Evolutionary conservation across 2,329 filamentous ascomycete species (phyloP), one percentile per base, ranked within the genome.

Genomic region (Colletotrichum liriopes): DNA sequence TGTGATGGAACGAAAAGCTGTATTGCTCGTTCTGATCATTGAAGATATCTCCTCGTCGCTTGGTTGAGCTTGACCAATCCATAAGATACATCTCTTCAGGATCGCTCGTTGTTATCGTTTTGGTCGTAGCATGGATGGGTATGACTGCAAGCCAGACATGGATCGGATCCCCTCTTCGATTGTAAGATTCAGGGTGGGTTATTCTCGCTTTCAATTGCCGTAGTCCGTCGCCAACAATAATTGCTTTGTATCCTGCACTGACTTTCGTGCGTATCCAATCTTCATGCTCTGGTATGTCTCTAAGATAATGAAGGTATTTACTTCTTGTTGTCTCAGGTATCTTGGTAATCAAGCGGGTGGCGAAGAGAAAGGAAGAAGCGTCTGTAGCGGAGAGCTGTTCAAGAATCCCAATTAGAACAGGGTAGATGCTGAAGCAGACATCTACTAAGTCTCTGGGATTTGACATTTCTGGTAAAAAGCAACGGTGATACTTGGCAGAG

Each of bases 91-190:
- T 54, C 8, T 54, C 26, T 14, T 54, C 51, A 18, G 29, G 12
- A 18, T 54, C 18, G 23, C 2, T 54, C 5, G 51, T 18, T 32
- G 26, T 32, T 12, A 54, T 54, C 16, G 51, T 54, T 32, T 14
- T 16, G 11, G 51, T 54, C 26, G 29, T 23, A 32, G 51, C 51
- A 18, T 54, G 23, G 12, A 54, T 54, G 16, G 51, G 51, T 23
- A 54, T 54, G 16, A 54, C 29, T 54, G 51, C 51, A 54, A 54
- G 51, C 51, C 51, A 54, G 16, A 54, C 5, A 18, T 32, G 29
- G 5, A 54, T 54, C 4, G 12, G 11, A 5, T 18, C 11, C 32
- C n/a, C 51, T 35, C 26, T 18, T 12, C 29, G 14, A 14, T 54
- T 32, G 8, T 54, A 18, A 32, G 51, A 54, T 9, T 11, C 26